phyloP scores from a whole-genome alignment of 805 yeast genomes.

The Ogataea glucozyma region DNA sequence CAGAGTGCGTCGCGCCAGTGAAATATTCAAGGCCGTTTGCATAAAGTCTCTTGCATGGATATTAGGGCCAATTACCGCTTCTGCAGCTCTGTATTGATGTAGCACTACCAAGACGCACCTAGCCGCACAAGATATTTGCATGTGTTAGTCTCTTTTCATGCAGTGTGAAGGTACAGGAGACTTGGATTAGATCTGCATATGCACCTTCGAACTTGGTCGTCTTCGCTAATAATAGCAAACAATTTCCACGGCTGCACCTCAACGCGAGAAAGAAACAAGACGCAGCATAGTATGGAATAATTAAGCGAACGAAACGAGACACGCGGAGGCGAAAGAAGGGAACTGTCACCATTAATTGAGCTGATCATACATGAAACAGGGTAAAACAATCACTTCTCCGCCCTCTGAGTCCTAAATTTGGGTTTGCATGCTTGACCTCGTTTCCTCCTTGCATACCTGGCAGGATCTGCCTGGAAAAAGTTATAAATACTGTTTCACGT shows the following conservation, averaged over 20 bases:
- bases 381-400: conserved; percentile 70
- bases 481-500: conserved; percentile 76
- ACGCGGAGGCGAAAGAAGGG: background rate
- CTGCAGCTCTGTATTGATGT: background rate
- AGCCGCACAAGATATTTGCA: background rate
- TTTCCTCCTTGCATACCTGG: conserved; percentile 60
- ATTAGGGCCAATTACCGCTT: background rate
- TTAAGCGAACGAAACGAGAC: conserved; percentile 4
- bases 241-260: conserved; percentile 1
- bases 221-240: background rate
- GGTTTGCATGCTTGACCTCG: conserved; percentile 67
- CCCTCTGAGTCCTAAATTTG: conserved; percentile 68
- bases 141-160: background rate
- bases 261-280: conserved; percentile 1
- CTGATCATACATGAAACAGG: conserved; percentile 70
- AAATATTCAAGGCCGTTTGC: background rate
- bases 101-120: background rate
- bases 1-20: conserved; percentile 1
- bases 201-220: background rate
- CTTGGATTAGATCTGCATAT: conserved; percentile 1
- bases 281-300: conserved; percentile 3
- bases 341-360: conserved; percentile 43
- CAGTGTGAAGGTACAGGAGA: conserved; percentile 3
- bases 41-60: background rate
- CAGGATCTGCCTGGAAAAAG: conserved; percentile 70